Evolutionary conservation across 495 filamentous ascomycete species (phyloP), one percentile per base, ranked within the genome.

Genomic region (Aspergillus steynii): DNA sequence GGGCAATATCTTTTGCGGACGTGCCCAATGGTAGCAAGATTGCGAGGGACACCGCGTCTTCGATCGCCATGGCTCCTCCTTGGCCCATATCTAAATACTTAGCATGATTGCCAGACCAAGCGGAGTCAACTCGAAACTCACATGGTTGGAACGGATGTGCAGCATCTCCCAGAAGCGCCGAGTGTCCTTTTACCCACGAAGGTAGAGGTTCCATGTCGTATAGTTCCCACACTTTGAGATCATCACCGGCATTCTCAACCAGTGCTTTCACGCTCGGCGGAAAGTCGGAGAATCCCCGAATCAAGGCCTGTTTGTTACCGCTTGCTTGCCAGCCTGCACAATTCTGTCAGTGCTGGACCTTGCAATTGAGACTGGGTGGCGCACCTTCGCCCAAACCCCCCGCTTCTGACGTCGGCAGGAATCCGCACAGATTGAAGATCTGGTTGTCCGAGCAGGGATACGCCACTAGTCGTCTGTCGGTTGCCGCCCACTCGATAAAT

Each of bases 141-240:
- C 68, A 70, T 48, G 84, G 83, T 42, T 79, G 71, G 59, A 87
- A 86, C 7, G 84, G 85, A 71, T 88, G 85, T 31, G 83, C 85
- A 1, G 85, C 79, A 74, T 89, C 86, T 4, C 85, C 85, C 1
- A 88, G 54, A 0, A 88, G 66, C 4, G 77, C 82, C 9, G 85
- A 64, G 42, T 70, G 72, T 0, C 69, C 75, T 5, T 73, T 69
- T 4, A 75, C 73, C 80, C 82, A 88, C 1, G 74, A 79, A 0
- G 78, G 75, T 7, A 88, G 65, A 7, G 69, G 42, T 26, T 80
- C 70, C 80, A 86, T 87, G 61, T 88, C 85, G 10, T 82, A 75
- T n/a, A 89, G 67, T 32, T 78, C 74, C 83, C 85, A 88, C 0
- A 87, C 77, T 50, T 81, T 85, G 12, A 85, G 62, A 25, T 69